Evolutionary conservation across 2,329 filamentous ascomycete genomes (phyloP).

Genomic region (Colletotrichum godetiae): DNA sequence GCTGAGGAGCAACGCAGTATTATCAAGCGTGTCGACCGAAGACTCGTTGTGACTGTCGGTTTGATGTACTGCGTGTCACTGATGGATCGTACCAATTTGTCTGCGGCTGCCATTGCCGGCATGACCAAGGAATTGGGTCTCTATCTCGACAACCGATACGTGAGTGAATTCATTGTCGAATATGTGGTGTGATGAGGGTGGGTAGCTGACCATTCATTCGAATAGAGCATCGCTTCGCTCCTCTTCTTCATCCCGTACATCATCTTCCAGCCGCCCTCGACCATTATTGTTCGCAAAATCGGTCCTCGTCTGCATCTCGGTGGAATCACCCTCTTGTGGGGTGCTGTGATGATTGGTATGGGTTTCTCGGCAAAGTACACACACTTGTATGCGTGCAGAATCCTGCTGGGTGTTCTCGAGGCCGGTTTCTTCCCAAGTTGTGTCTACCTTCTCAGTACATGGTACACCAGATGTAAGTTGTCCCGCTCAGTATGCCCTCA

Average conservation of each 20-base stretch:
- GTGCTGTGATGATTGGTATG: slow-evolving; percentile 72
- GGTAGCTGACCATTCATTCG: background rate
- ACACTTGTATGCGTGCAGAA: slow-evolving; percentile 64
- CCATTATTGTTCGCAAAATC: slow-evolving; percentile 73
- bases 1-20: slow-evolving; percentile 74
- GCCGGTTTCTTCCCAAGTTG: slow-evolving; percentile 79
- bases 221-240: slow-evolving; percentile 72
- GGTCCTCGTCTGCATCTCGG: slow-evolving; percentile 70
- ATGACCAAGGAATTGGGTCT: slow-evolving; percentile 62
- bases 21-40: slow-evolving; percentile 75
- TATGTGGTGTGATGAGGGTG: background rate
- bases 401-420: slow-evolving; percentile 73
- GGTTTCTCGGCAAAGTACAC: slow-evolving; percentile 68
- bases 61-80: slow-evolving; percentile 79
- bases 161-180: slow-evolving; percentile 39
- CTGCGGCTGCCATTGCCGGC: slow-evolving; percentile 78
- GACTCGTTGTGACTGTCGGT: slow-evolving; percentile 71
- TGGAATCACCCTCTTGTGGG: slow-evolving; percentile 68
- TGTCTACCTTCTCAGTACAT: slow-evolving; percentile 79
- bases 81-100: slow-evolving; percentile 84
- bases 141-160: slow-evolving; percentile 55
- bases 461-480: slow-evolving; percentile 73
- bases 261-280: slow-evolving; percentile 77
- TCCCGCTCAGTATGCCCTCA: no score
- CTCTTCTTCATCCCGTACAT: slow-evolving; percentile 82